These are phyloP conservation scores for Cadophora gregata DNA, from an alignment of 2,329 filamentous ascomycete species.

Conservation along the genomic window DNA sequence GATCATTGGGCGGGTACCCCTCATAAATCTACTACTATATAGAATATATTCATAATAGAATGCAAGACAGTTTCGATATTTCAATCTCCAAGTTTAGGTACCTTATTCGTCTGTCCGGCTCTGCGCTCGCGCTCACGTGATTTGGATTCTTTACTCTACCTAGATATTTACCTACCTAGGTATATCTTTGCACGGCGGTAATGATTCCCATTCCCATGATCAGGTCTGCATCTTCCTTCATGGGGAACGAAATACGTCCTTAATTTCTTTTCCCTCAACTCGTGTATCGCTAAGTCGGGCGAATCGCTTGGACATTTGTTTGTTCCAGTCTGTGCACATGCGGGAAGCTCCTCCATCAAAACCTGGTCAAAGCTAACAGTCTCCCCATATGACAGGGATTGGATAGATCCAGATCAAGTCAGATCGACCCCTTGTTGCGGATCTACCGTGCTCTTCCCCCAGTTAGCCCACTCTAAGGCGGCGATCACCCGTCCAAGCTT, in stretches of 20 bases:
- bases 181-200: too few relatives aligned
- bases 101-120: background rate
- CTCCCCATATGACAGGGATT: background rate
- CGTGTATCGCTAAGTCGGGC: background rate
- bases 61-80: background rate
- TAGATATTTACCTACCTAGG: too few relatives aligned
- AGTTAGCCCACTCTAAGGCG: background rate
- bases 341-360: background rate
- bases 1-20: conserved; percentile 1
- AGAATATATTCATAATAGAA: conserved; percentile 6
- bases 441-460: background rate
- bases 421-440: background rate
- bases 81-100: background rate
- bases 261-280: background rate
- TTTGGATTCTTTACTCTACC: too few relatives aligned
- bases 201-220: background rate
- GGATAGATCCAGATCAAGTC: conserved; percentile 1
- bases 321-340: conserved; percentile 8
- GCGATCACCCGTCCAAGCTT: conserved; percentile 8
- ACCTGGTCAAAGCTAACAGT: background rate
- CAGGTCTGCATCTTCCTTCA: background rate
- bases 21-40: background rate
- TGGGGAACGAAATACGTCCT: background rate
- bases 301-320: background rate
- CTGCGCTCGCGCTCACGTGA: background rate